These are phyloP conservation scores for Arabidopsis arenosa DNA, from an alignment of 345 rosid species.

Conservation along the genomic window DNA sequence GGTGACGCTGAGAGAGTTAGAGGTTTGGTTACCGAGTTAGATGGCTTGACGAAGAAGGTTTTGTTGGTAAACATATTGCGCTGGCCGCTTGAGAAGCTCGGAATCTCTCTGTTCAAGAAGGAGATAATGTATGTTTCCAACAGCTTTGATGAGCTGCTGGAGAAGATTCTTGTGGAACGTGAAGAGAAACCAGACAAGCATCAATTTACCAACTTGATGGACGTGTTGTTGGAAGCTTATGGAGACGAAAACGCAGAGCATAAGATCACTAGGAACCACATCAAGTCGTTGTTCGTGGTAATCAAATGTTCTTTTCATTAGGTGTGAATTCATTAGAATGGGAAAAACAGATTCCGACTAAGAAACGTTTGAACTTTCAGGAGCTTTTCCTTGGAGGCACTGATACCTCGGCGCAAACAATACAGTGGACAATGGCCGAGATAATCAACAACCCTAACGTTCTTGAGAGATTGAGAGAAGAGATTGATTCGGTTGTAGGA, in stretches of 20 bases:
- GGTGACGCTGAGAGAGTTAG: conserved; percentile 28
- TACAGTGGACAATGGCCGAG: conserved; percentile 68
- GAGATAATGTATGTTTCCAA: conserved; percentile 3
- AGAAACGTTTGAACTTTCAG: not conserved
- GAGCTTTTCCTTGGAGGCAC: conserved; percentile 15
- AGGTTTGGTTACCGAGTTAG: not conserved
- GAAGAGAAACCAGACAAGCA: not conserved
- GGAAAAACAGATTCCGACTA: not conserved
- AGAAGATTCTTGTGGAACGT: conserved; percentile 18
- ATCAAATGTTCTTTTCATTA: not conserved
- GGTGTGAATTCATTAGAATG: not conserved
- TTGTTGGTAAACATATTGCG: not conserved
- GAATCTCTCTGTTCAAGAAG: conserved; percentile 6
- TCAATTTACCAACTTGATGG: not conserved
- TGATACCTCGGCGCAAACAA: conserved; percentile 34
- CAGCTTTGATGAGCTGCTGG: not conserved
- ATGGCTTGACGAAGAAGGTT: conserved; percentile 12
- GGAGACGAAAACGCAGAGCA: not conserved
- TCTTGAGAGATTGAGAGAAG: conserved; percentile 55
- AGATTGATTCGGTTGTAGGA: conserved; percentile 57
- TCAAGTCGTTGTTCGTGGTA: conserved; percentile 19
- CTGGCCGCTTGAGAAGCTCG: not conserved
- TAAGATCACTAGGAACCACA: conserved; percentile 13
- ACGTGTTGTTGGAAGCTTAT: not conserved
- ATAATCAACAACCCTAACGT: conserved; percentile 56